phyloP scores from a whole-genome alignment of 495 filamentous ascomycete genomes.

The Coniosporium apollinis region DNA sequence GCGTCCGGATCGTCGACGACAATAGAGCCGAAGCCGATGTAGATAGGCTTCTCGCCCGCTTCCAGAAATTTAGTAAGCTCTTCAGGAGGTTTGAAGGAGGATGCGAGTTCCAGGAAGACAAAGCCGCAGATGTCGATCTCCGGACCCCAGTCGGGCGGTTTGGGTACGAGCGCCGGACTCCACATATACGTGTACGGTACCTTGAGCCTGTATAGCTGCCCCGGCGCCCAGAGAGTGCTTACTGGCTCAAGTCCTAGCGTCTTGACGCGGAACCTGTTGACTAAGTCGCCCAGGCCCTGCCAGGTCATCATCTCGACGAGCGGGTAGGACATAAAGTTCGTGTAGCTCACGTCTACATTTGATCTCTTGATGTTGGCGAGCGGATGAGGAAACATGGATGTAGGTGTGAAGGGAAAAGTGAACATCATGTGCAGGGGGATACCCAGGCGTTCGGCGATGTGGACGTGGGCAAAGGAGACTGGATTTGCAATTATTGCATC shows the following conservation, averaged over 20 bases:
- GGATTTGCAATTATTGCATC: slow-evolving; percentile 28
- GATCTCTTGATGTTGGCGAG: slow-evolving; percentile 25
- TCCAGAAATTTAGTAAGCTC: slow-evolving; percentile 22
- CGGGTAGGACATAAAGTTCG: slow-evolving; percentile 60
- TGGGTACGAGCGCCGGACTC: slow-evolving; percentile 22
- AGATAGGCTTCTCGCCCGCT: slow-evolving; percentile 20
- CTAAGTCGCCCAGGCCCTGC: slow-evolving; percentile 20
- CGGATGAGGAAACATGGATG: slow-evolving; percentile 23
- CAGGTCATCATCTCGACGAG: slow-evolving; percentile 34
- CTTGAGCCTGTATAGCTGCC: slow-evolving; percentile 21
- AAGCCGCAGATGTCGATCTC: slow-evolving; percentile 21
- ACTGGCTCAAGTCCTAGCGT: slow-evolving; percentile 19
- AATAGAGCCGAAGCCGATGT: slow-evolving; percentile 25
- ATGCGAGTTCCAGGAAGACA: slow-evolving; percentile 23
- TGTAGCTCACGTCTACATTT: slow-evolving; percentile 31
- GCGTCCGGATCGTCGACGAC: slow-evolving; percentile 24
- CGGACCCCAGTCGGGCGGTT: slow-evolving; percentile 24
- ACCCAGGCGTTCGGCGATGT: slow-evolving; percentile 25
- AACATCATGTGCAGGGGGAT: slow-evolving; percentile 27
- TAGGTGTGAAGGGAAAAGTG: slow-evolving; percentile 24
- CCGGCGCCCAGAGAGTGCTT: slow-evolving; percentile 22
- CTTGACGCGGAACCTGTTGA: slow-evolving; percentile 19
- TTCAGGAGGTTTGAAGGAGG: slow-evolving; percentile 19
- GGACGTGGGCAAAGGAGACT: slow-evolving; percentile 22
- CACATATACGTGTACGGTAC: slow-evolving; percentile 26